A percentile compares a stretch with the other conserved stretches of the same genome.
phyloP scores from a whole-genome alignment of 305 asterid genomes.

The Solanum hybrid region DNA sequence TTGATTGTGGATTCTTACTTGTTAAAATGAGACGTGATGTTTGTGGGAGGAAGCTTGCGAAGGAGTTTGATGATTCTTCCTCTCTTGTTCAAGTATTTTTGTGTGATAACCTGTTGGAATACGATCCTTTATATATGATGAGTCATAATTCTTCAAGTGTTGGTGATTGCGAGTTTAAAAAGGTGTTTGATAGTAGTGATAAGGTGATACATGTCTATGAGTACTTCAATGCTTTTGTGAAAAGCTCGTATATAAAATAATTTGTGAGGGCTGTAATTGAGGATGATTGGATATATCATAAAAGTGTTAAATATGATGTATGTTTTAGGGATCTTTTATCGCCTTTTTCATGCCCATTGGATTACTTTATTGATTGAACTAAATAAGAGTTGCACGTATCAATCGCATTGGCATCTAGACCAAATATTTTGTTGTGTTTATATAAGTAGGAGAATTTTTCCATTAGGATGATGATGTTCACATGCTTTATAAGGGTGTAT shows the following conservation, averaged over 20 bases:
- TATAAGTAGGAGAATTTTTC: too few relatives aligned
- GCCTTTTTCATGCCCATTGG: not conserved
- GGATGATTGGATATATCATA: not conserved
- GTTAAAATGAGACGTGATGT: too few relatives aligned
- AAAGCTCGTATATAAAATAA: too few relatives aligned
- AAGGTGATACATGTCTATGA: not conserved
- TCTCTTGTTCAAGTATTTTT: too few relatives aligned
- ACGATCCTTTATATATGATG: not conserved
- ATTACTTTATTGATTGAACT: not conserved
- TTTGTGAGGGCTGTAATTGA: not conserved
- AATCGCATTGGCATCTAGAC: not conserved
- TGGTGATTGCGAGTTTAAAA: too few relatives aligned
- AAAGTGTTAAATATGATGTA: not conserved
- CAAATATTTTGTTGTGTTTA: too few relatives aligned
- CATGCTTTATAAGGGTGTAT: not conserved
- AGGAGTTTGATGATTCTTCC: too few relatives aligned
- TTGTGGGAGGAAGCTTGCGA: too few relatives aligned
- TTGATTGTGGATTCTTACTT: too few relatives aligned
- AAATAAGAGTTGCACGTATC: not conserved
- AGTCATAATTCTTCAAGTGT: not conserved
- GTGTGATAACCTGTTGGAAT: too few relatives aligned
- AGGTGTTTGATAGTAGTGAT: too few relatives aligned
- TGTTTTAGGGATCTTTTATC: not conserved
- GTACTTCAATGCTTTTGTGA: not conserved
- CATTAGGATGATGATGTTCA: not conserved